A percentile compares a stretch with the other conserved stretches of the same genome.
Evolutionary conservation across 306 rosid species (phyloP).

Genomic region (Hippophae rhamnoides): DNA sequence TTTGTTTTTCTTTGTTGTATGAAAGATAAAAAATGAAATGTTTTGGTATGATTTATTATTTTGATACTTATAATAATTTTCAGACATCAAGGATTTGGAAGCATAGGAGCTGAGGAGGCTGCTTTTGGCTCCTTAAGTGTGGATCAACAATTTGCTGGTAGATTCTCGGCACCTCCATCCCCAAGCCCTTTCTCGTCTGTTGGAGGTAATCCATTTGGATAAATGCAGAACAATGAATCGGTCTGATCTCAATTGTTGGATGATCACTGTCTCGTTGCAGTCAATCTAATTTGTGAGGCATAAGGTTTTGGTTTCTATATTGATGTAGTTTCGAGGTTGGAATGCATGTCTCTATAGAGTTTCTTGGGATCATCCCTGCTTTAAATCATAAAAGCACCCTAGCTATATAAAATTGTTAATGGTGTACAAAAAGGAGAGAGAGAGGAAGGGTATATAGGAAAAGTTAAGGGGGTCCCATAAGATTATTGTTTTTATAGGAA

Average conservation of each 20-base stretch:
- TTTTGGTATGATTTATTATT: no score
- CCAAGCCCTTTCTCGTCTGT: slow-evolving; percentile 41
- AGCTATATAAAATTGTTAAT: no score
- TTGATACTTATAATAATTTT: no score
- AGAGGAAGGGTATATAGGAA: no score
- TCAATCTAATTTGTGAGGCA: slow-evolving; percentile 36
- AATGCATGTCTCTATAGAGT: slow-evolving; percentile 17
- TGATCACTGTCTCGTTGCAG: slow-evolving; percentile 38
- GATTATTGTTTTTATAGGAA: no score
- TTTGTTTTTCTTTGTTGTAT: no score
- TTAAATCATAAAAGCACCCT: slow-evolving; percentile 14
- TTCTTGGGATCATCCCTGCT: slow-evolving; percentile 20
- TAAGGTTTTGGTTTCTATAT: slow-evolving; percentile 31
- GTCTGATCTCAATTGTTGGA: slow-evolving; percentile 19
- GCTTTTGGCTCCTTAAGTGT: slow-evolving; percentile 47
- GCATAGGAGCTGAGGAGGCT: slow-evolving; percentile 35
- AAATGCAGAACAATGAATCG: slow-evolving; percentile 15
- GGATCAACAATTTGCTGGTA: slow-evolving; percentile 43
- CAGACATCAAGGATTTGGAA: slow-evolving; percentile 62
- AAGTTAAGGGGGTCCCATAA: no score
- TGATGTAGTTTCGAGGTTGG: slow-evolving; percentile 12
- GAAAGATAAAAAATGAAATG: no score
- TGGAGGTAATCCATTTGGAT: slow-evolving; percentile 87
- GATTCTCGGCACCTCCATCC: slow-evolving; percentile 43
- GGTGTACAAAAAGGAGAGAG: no score